Base-by-base conservation (phyloP, 345 rosid species). In the Citrus trifoliata region DNA sequence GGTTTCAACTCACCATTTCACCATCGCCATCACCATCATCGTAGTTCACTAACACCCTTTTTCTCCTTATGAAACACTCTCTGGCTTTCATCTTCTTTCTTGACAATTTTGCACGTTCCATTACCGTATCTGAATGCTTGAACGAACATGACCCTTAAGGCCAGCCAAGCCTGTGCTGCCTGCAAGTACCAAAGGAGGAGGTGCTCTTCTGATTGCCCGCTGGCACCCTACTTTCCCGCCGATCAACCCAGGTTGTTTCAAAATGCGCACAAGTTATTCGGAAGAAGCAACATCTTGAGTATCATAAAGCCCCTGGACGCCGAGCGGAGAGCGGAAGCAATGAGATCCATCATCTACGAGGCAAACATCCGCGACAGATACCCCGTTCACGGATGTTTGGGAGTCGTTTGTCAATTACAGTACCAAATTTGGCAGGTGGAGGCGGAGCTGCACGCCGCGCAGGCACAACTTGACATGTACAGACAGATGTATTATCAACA, bases 151-250 rank as follows among this genome's bases (percentile, higher is more conserved):
- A 96, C 99, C 85, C 88, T 91, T 0, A 93, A 94, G 85, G 97
- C 90, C 73, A 90, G 93, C 86, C 95, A 89, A 27, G 99, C 99
- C 19, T 97, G 99, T 59, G 99, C 98, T 32, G 92, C 93, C 10
- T 96, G 99, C 93, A 96, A 96, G 82, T 92, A 89, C 88, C 98
- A 87, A 71, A 82, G 98, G 30, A 82, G 95, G 71, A 90, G 89
- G 76, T 96, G 99, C 85, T 72, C 85, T 7, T 55, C 89, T 0
- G 91, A 91, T 53, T 96, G 99, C 62, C 95, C 85, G 4, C 78
- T 97, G 4, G 93, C 98, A 0, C 98, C 97, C 4, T 97, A 89
- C 73, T 94, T 94, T 77, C 98, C 95, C 1, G 82, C 99, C 0
- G 97, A 94, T 66, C 89, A 92, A 37, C 93, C 97, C 0, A 86